Base-by-base conservation (phyloP, 768 basidiomycete species). In the Chalciporus sphaerocephalus region DNA sequence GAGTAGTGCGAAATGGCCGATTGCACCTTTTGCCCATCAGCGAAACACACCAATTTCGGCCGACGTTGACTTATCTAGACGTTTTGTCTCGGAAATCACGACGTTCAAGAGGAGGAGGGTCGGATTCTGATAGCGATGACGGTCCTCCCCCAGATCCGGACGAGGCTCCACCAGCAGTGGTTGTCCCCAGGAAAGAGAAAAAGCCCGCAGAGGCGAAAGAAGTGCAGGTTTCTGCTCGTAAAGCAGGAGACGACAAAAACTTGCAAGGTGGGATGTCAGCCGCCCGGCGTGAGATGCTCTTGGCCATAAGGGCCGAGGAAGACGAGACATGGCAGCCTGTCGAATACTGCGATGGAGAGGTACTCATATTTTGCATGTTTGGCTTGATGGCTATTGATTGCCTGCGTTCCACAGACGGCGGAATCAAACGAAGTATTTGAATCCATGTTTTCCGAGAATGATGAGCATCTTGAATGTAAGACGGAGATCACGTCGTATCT, bases 81-180 rank as follows among this genome's bases (percentile, higher is more conserved):
- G 65, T 79, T 47, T 61, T 85, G 44, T 80, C 82, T 18, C 80
- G 80, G 28, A 88, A 84, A 69, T 70, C 64, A 49, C 78, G 73
- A 54, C 79, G 76, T 38, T 69, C 72, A 17, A 68, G 69, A 32
- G 60, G 65, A 33, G 75, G 74, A 7, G 78, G 75, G 0, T 54
- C 60, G 3, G 87, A 83, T 45, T 83, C 83, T 2, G 88, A 90
- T 36, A 83, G 81, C 6, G 87, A 89, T 45, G 84, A 87, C 42
- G 87, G 82, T 0, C 85, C 87, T 18, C 87, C 85, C 20, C 83
- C 79, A 34, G 87, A 91, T 57, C 87, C 87, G 12, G 87, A 90
- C 52, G 87, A 89, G 42, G 75, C 73, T 5, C 62, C 69, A 1
- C 75, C 79, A 1, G 63, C 71, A 5, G 63, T 72, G 24, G 20